Evolutionary conservation across 2,329 filamentous ascomycete genomes (phyloP).

Genomic region (Tothia fuscella): DNA sequence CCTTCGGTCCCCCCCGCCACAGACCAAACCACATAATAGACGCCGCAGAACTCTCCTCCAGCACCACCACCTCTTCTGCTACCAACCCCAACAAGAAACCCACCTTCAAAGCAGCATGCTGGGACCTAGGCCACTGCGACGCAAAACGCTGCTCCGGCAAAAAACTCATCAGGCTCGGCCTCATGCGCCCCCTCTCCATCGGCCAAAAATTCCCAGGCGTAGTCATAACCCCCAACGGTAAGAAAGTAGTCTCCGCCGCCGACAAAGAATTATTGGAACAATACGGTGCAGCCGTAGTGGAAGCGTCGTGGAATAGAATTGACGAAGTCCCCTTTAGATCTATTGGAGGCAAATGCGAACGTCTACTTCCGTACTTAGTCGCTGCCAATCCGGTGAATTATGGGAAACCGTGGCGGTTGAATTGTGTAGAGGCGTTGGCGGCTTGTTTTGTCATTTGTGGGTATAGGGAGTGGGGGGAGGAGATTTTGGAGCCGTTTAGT

Average conservation of each 20-base stretch:
- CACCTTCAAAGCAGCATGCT: constrained; percentile 87
- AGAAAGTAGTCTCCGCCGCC: constrained; percentile 68
- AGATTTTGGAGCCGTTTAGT: constrained; percentile 70
- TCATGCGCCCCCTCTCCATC: constrained; percentile 86
- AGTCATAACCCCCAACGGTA: constrained; percentile 91
- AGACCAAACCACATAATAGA: constrained; percentile 17
- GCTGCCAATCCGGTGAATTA: constrained; percentile 97
- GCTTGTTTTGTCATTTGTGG: constrained; percentile 91
- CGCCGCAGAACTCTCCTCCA: neutral
- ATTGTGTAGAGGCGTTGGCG: constrained; percentile 89
- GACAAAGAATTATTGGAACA: constrained; percentile 73
- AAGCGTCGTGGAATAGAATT: constrained; percentile 92
- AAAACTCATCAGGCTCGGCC: constrained; percentile 76
- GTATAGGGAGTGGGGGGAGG: constrained; percentile 78
- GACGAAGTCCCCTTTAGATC: constrained; percentile 81
- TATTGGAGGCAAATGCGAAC: constrained; percentile 87
- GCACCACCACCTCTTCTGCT: constrained; percentile 27
- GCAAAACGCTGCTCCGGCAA: constrained; percentile 95
- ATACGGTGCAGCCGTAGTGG: constrained; percentile 87
- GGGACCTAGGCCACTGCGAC: constrained; percentile 96
- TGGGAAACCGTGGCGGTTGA: constrained; percentile 85
- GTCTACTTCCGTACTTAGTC: constrained; percentile 84
- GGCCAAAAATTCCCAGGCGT: constrained; percentile 88
- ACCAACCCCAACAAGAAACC: constrained; percentile 31
- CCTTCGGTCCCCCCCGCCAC: constrained; percentile 45